These are phyloP conservation scores for Polyporus tsugae DNA, from an alignment of 1,284 basidiomycete genomes.

Conservation along the genomic window DNA sequence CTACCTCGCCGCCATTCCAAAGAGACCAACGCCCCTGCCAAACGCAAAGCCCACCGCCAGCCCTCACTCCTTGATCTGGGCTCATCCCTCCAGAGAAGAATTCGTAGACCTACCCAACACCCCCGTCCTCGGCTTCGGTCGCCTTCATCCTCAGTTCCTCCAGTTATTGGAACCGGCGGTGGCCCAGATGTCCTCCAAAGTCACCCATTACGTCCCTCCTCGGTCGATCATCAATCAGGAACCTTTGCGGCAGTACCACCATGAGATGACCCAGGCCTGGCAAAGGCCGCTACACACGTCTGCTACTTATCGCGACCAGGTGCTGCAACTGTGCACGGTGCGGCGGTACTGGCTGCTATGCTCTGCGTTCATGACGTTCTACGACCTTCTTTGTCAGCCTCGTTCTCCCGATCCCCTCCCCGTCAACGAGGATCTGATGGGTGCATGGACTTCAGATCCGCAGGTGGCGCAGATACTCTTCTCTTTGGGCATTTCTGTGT, in stretches of 20 bases:
- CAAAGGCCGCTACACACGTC: not conserved
- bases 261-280: not conserved
- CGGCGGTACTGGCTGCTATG: conserved; percentile 4
- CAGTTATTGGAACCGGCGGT: not conserved
- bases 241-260: not conserved
- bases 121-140: not conserved
- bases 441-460: conserved; percentile 3
- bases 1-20: not conserved
- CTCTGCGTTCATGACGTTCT: not conserved
- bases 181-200: not conserved
- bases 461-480: not conserved
- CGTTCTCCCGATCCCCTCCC: not conserved
- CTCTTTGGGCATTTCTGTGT: conserved; percentile 5
- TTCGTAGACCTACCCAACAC: not conserved
- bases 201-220: not conserved
- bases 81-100: not conserved
- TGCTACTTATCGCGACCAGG: not conserved
- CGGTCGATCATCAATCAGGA: not conserved
- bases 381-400: no score
- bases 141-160: not conserved
- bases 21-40: not conserved
- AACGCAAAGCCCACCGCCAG: not conserved
- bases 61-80: not conserved
- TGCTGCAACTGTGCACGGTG: not conserved
- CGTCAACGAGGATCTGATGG: not conserved